phyloP scores from a whole-genome alignment of 2,329 filamentous ascomycete genomes.

The Fusarium sambucinum region DNA sequence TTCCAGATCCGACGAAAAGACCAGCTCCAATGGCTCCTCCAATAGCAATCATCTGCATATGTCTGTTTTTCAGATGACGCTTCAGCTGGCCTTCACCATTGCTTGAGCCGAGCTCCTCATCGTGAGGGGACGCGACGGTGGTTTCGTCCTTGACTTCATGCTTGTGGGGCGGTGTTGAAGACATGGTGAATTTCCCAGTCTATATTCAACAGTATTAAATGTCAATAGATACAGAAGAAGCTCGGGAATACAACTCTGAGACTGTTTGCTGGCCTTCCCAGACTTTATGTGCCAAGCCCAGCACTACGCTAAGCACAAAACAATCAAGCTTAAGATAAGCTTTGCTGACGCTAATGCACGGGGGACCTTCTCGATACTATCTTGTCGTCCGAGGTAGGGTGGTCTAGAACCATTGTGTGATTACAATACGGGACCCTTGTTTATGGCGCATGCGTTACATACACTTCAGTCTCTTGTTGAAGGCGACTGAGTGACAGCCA shows the following conservation, averaged over 20 bases:
- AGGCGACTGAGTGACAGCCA: not conserved
- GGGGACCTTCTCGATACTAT: conserved; percentile 27
- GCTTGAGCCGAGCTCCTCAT: conserved; percentile 29
- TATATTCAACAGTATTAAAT: not conserved
- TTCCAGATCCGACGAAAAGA: conserved; percentile 86
- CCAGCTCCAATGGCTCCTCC: conserved; percentile 73
- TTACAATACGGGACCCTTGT: not conserved
- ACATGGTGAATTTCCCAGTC: conserved; percentile 29
- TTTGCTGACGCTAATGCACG: conserved; percentile 16
- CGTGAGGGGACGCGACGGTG: conserved; percentile 20
- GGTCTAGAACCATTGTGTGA: conserved; percentile 23
- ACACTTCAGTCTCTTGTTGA: not conserved
- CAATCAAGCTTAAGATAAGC: conserved; percentile 36
- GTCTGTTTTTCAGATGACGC: conserved; percentile 80
- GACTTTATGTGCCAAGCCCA: conserved; percentile 25
- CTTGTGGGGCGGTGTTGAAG: conserved; percentile 23
- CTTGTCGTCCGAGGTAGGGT: conserved; percentile 18
- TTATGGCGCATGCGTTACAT: conserved; percentile 1
- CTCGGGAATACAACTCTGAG: not conserved
- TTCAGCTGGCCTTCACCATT: conserved; percentile 35
- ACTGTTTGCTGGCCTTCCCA: not conserved
- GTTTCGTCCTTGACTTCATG: conserved; percentile 31
- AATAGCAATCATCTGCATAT: conserved; percentile 98
- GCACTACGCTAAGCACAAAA: not conserved
- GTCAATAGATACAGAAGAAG: not conserved